Evolutionary conservation across 176 grass and related monocot species (phyloP).

Genomic region (Tillandsia leiboldiana): DNA sequence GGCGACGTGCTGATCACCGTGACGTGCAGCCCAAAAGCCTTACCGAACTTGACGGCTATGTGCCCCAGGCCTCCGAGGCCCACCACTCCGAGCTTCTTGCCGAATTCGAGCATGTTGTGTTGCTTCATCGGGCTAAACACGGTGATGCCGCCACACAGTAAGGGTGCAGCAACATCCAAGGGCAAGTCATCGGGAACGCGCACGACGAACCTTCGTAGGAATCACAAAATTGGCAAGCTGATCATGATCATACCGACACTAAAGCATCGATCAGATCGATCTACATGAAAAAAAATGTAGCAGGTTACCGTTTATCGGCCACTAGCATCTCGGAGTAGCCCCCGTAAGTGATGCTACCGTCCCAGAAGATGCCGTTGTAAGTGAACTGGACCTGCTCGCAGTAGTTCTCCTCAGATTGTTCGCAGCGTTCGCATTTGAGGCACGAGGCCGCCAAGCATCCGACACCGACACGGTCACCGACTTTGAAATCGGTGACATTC

Average conservation of each 20-base stretch:
- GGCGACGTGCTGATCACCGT: conserved; percentile 63
- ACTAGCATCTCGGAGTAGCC: conserved; percentile 73
- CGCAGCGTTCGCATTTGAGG: conserved; percentile 61
- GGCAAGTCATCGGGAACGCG: conserved; percentile 42
- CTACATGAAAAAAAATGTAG: background rate
- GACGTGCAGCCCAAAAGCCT: conserved; percentile 53
- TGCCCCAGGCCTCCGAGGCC: conserved; percentile 67
- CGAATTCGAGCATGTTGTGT: conserved; percentile 42
- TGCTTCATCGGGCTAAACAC: conserved; percentile 73
- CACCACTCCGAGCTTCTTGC: conserved; percentile 44
- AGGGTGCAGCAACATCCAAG: conserved; percentile 47
- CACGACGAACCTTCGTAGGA: conserved; percentile 36
- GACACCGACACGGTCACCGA: conserved; percentile 68
- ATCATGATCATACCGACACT: background rate
- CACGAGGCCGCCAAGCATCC: conserved; percentile 63
- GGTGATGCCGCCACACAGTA: conserved; percentile 60
- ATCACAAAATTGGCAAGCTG: background rate
- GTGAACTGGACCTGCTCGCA: conserved; percentile 65
- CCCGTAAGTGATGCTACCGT: conserved; percentile 81
- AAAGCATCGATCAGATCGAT: background rate
- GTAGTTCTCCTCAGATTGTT: conserved; percentile 74
- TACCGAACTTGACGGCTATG: conserved; percentile 60
- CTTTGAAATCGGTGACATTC: conserved; percentile 37
- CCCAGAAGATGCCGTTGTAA: conserved; percentile 79
- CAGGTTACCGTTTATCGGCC: conserved; percentile 34